Conservation (phyloP, 495 filamentous ascomycete species). For the Amorphotheca resinae region DNA sequence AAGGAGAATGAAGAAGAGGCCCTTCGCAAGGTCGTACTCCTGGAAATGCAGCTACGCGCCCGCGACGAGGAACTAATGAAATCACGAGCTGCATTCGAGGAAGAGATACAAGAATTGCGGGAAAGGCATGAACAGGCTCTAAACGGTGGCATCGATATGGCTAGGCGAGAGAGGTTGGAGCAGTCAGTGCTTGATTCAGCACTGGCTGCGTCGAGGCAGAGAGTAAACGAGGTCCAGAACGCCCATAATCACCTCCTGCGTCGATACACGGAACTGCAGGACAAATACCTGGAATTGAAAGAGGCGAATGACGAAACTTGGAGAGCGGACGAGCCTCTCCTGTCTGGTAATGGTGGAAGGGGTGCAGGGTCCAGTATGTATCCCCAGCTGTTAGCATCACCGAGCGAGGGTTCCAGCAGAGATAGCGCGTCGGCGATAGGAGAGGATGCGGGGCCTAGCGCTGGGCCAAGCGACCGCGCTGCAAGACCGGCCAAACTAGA, state of each 20-base stretch:
- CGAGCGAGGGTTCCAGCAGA: too few relatives aligned
- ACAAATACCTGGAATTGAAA: slow-evolving; percentile 26
- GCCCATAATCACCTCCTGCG: slow-evolving; percentile 25
- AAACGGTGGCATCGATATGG: slow-evolving; percentile 22
- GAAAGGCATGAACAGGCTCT: slow-evolving; percentile 2
- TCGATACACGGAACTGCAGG: slow-evolving; percentile 27
- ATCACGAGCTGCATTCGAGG: slow-evolving; percentile 28
- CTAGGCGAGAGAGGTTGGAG: slow-evolving; percentile 10
- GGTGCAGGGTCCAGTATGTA: too few relatives aligned
- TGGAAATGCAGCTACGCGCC: slow-evolving; percentile 37
- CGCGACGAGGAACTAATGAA: slow-evolving; percentile 35
- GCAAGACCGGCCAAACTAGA: slow-evolving; percentile 3
- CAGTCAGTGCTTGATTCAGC: background rate
- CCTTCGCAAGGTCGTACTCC: slow-evolving; percentile 36
- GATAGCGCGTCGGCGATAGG: background rate
- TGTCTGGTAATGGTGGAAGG: background rate
- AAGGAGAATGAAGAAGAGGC: slow-evolving; percentile 39
- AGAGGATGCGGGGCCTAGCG: background rate
- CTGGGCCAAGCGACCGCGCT: background rate
- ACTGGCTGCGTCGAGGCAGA: slow-evolving; percentile 25
- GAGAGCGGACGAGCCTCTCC: background rate
- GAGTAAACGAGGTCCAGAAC: slow-evolving; percentile 33
- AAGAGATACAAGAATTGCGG: slow-evolving; percentile 28
- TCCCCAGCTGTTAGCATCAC: too few relatives aligned
- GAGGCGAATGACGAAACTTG: slow-evolving; percentile 6